A percentile compares a stretch with the other conserved stretches of the same genome.
phyloP scores from a whole-genome alignment of 2,329 filamentous ascomycete genomes.

The Botrytis byssoidea region DNA sequence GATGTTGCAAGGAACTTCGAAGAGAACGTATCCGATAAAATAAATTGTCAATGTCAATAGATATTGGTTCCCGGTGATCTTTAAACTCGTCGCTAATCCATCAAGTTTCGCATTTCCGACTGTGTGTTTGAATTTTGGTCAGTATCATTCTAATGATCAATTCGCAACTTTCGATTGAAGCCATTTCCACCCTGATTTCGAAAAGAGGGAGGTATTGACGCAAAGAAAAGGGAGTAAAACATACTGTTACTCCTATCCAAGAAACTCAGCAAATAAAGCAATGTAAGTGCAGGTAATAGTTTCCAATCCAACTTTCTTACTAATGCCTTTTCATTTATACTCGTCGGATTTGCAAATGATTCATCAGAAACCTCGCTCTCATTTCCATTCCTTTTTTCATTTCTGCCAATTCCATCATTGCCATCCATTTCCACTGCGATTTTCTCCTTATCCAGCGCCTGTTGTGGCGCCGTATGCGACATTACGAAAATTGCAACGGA shows the following conservation, averaged over 20 bases:
- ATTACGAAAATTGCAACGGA: background rate
- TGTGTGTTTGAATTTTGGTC: constrained; percentile 39
- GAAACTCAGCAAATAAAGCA: constrained; percentile 57
- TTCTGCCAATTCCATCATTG: background rate
- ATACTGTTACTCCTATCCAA: constrained; percentile 57
- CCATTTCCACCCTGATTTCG: too few relatives aligned
- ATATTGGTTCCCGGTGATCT: constrained; percentile 61
- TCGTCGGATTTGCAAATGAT: constrained; percentile 28
- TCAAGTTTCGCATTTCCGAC: constrained; percentile 59
- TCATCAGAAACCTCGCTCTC: constrained; percentile 25
- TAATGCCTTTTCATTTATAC: constrained; percentile 55
- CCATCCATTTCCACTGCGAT: background rate
- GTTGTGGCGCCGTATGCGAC: background rate
- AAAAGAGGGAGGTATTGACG: background rate
- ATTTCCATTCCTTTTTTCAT: constrained; percentile 10
- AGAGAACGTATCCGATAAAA: constrained; percentile 57
- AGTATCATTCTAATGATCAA: background rate
- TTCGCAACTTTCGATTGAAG: background rate
- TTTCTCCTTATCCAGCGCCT: background rate
- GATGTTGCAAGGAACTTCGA: constrained; percentile 63
- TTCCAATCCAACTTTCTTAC: constrained; percentile 55
- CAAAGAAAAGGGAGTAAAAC: constrained; percentile 30
- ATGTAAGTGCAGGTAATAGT: constrained; percentile 53
- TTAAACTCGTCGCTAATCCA: constrained; percentile 51
- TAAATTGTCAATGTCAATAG: constrained; percentile 65